These are phyloP conservation scores for Blastobotrys apis DNA, from an alignment of 1,139 yeast genomes.

Conservation along the genomic window DNA sequence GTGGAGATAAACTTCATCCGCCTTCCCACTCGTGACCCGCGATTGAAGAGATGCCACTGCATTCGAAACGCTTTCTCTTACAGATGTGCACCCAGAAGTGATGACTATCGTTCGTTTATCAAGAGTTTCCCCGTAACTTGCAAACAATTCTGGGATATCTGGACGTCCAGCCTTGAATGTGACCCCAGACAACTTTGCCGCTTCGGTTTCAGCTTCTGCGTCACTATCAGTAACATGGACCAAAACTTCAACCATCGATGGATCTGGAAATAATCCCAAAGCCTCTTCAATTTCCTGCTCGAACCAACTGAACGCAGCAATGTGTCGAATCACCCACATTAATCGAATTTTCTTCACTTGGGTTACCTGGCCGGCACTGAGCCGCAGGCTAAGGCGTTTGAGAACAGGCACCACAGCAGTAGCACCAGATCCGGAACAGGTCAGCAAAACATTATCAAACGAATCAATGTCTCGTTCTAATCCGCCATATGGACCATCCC, in stretches of 20 bases:
- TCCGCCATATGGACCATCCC: conserved; percentile 70
- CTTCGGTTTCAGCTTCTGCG: conserved; percentile 8
- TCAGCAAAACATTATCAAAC: conserved; percentile 47
- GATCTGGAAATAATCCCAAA: conserved; percentile 13
- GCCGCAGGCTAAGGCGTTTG: conserved; percentile 20
- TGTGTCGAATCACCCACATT: conserved; percentile 47
- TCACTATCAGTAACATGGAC: conserved; percentile 12
- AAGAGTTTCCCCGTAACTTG: conserved; percentile 24
- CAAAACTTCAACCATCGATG: conserved; percentile 9
- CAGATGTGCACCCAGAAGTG: conserved; percentile 48
- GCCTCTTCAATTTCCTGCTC: conserved; percentile 37
- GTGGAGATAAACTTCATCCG: conserved; percentile 49
- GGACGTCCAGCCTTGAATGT: conserved; percentile 37
- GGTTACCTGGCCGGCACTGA: conserved; percentile 16
- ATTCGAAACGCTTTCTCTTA: conserved; percentile 44
- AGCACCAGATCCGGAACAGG: conserved; percentile 46
- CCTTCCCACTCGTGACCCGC: conserved; percentile 23
- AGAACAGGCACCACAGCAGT: conserved; percentile 52
- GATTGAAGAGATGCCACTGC: conserved; percentile 43
- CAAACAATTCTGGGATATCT: conserved; percentile 24
- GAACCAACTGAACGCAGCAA: conserved; percentile 46
- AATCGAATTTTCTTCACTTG: conserved; percentile 36
- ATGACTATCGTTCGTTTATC: conserved; percentile 45
- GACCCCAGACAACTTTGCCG: conserved; percentile 4
- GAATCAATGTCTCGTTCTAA: conserved; percentile 45